These are phyloP conservation scores for Aspergillus novofumigatus DNA, from an alignment of 2,329 filamentous ascomycete species.

Conservation along the genomic window DNA sequence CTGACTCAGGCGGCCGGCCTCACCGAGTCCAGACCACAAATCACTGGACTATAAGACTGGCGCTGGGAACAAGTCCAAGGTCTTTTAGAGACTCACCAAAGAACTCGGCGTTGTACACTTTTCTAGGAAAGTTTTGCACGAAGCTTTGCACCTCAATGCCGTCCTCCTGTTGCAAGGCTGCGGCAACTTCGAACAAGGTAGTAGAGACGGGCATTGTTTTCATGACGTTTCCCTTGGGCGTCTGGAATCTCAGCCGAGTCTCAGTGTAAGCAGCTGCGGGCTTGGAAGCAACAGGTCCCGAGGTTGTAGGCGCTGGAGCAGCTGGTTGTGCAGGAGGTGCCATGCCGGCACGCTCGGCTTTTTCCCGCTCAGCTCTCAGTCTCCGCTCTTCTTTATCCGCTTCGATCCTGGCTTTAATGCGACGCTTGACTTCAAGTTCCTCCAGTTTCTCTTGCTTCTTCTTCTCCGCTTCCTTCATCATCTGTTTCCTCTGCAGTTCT, in stretches of 20 bases:
- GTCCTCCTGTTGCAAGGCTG: slow-evolving; percentile 67
- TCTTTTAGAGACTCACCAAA: slow-evolving; percentile 91
- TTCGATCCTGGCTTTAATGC: slow-evolving; percentile 89
- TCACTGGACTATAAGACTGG: slow-evolving; percentile 71
- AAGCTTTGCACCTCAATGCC: slow-evolving; percentile 71
- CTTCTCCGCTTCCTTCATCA: slow-evolving; percentile 81
- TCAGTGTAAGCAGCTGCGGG: slow-evolving; percentile 71
- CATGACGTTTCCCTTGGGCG: slow-evolving; percentile 67
- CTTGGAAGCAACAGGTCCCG: slow-evolving; percentile 52
- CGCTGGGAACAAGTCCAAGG: slow-evolving; percentile 82
- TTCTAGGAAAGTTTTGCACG: slow-evolving; percentile 79
- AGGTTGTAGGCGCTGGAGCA: slow-evolving; percentile 39
- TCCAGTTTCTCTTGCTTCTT: slow-evolving; percentile 86
- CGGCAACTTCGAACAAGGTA: slow-evolving; percentile 87
- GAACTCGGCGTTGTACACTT: slow-evolving; percentile 70
- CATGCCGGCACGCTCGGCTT: slow-evolving; percentile 78
- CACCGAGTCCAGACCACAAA: neutral
- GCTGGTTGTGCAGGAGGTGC: slow-evolving; percentile 48
- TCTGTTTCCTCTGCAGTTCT: slow-evolving; percentile 79
- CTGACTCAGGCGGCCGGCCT: neutral
- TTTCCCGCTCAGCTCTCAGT: slow-evolving; percentile 77
- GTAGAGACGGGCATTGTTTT: slow-evolving; percentile 88
- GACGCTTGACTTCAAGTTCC: slow-evolving; percentile 79
- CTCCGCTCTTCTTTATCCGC: slow-evolving; percentile 88
- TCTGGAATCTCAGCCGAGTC: slow-evolving; percentile 77